A percentile compares a stretch with the other conserved stretches of the same genome.
Evolutionary conservation across 306 rosid genomes (phyloP).

Genomic region (Erythrophleum fordii): DNA sequence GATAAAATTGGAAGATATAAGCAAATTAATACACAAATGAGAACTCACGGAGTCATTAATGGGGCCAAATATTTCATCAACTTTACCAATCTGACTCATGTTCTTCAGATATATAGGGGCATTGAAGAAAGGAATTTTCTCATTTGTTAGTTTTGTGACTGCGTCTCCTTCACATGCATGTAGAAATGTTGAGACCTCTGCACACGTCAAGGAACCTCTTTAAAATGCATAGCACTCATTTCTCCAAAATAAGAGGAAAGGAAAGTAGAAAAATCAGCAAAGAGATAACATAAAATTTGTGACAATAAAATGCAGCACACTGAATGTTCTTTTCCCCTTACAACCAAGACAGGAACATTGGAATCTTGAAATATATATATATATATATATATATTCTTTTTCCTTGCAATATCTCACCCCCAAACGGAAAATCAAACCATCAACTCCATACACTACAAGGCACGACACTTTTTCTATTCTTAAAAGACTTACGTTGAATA

Average conservation of each 20-base stretch:
- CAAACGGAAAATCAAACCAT: not conserved
- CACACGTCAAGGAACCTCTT: not conserved
- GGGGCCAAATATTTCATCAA: slow-evolving; percentile 91
- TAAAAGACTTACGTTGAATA: not conserved
- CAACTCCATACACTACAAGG: not conserved
- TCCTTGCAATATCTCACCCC: not conserved
- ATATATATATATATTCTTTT: not conserved
- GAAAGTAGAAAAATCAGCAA: not conserved
- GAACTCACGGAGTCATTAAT: slow-evolving; percentile 62
- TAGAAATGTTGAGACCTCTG: slow-evolving; percentile 85
- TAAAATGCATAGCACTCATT: not conserved
- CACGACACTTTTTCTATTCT: not conserved
- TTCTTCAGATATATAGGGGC: slow-evolving; percentile 95
- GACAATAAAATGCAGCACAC: not conserved
- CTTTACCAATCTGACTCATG: slow-evolving; percentile 98
- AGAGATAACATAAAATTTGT: not conserved
- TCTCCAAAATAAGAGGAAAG: not conserved
- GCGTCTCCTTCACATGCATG: slow-evolving; percentile 99
- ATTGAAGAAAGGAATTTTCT: slow-evolving; percentile 85
- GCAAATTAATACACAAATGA: slow-evolving; percentile 15
- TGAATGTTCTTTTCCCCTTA: not conserved
- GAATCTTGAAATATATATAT: not conserved
- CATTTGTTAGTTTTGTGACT: slow-evolving; percentile 83
- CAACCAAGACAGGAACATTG: not conserved
- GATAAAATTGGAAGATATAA: not conserved